Evolutionary conservation across 257 asterid species (phyloP), one percentile per base, ranked within the genome.

Genomic region (Plantago elongata): DNA sequence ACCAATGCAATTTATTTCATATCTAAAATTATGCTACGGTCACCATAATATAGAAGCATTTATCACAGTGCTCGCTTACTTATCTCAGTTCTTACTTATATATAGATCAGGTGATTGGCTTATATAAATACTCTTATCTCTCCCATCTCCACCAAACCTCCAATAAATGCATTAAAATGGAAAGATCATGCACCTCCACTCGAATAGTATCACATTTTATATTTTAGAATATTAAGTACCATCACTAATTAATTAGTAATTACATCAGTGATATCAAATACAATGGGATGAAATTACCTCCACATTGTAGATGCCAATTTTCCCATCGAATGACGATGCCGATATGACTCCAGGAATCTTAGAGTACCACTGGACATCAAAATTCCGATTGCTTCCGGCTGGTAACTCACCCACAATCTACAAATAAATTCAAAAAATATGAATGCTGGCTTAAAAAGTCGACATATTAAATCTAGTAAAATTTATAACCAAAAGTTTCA

Each of bases 251-350:
- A 46, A 37, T 16, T 18, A 42, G 17, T 29, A 46, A 37, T 16
- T 18, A 38, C 45, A 14, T 45, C 38, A 43, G 16, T 7, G 18
- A 40, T 45, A 61, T 12, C 13, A 61, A 13, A 37, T 56, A 9
- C 18, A 15, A 18, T 11, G 13, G 22, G 27, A 27, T 9, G 45
- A 59, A 67, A 74, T 50, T 45, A 84, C 92, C 92, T 84, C 86
- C 51, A 84, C 74, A 74, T 84, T 84, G 57, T 81, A 79, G 46
- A 84, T 74, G 54, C 88, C 92, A 56, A 84, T 79, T 65, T 77
- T 84, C 38, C 92, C 92, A 72, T 84, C 92, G 70, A 81, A 84
- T 51, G 92, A 84, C 47, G 92, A 84, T 65, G 92, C 83, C 45
- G 88, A 81, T 74, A 84, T 76, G 50, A 84, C 77, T 56, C 92